Percentiles rank a stretch among this genome's conserved stretches.
phyloP scores from a whole-genome alignment of 768 basidiomycete genomes.

The Phanerochaete sordida region DNA sequence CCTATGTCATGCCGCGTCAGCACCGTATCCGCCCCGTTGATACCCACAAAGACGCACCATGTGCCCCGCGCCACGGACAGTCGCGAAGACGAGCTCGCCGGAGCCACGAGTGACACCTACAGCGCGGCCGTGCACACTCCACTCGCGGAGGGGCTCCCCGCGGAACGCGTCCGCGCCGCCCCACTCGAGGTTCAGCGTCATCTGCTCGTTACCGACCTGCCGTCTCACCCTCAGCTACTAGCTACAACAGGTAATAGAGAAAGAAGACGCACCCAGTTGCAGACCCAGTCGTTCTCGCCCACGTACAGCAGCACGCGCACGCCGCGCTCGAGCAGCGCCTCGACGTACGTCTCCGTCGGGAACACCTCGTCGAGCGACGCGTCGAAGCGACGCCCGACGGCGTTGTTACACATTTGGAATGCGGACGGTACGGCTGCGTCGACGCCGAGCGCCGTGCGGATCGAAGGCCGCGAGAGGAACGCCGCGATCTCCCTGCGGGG shows the following conservation, averaged over 20 bases:
- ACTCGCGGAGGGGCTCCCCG: constrained; percentile 41
- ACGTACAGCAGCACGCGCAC: constrained; percentile 52
- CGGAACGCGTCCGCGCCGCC: constrained; percentile 46
- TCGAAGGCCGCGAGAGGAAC: constrained; percentile 37
- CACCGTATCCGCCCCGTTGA: not conserved
- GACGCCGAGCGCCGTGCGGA: constrained; percentile 60
- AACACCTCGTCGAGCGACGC: constrained; percentile 35
- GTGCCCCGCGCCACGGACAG: constrained; percentile 65
- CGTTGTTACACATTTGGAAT: constrained; percentile 36
- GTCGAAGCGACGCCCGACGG: constrained; percentile 50
- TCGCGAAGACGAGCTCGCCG: constrained; percentile 59
- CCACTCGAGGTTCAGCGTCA: constrained; percentile 61
- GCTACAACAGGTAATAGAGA: constrained; percentile 6
- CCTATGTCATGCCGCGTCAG: constrained; percentile 29
- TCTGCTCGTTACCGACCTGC: constrained; percentile 55
- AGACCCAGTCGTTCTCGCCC: constrained; percentile 53
- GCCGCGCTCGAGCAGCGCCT: constrained; percentile 50
- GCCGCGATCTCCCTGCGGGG: constrained; percentile 45
- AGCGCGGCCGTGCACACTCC: constrained; percentile 48
- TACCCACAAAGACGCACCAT: constrained; percentile 40
- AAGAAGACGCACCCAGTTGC: constrained; percentile 44
- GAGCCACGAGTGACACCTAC: constrained; percentile 54
- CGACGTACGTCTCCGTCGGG: constrained; percentile 39
- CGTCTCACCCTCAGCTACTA: not conserved
- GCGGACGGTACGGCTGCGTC: constrained; percentile 39